Percentiles rank a stretch among this genome's conserved stretches.
These are phyloP conservation scores for Aspergillus nanangensis DNA, from an alignment of 495 filamentous ascomycete genomes.

Conservation along the genomic window DNA sequence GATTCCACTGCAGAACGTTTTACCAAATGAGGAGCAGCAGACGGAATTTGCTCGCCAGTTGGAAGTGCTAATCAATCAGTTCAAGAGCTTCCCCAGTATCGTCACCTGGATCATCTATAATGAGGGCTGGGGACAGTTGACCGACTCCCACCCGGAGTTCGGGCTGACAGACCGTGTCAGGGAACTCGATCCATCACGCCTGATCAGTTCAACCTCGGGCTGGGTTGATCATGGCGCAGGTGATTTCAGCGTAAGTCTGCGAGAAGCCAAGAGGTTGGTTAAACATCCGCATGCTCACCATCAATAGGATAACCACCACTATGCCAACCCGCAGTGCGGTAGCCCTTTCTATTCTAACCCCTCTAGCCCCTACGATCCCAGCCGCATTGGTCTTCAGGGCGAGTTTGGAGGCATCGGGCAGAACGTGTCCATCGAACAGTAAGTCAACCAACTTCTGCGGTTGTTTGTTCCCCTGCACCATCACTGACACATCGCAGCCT, in stretches of 20 bases:
- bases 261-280: neutral
- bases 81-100: conserved; percentile 59
- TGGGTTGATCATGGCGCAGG: conserved; percentile 61
- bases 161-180: conserved; percentile 48
- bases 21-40: conserved; percentile 47
- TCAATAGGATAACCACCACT: conserved; percentile 64
- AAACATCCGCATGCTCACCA: neutral
- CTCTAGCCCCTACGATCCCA: conserved; percentile 53
- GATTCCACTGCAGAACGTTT: conserved; percentile 25
- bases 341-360: conserved; percentile 55
- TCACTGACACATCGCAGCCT: conserved; percentile 16
- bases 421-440: conserved; percentile 53
- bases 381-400: conserved; percentile 61
- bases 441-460: conserved; percentile 11
- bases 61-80: conserved; percentile 54
- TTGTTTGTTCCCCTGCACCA: neutral
- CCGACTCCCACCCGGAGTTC: conserved; percentile 47
- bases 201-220: conserved; percentile 56
- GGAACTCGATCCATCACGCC: conserved; percentile 54
- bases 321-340: conserved; percentile 66
- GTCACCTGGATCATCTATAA: conserved; percentile 61
- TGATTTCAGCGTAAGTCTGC: conserved; percentile 43
- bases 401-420: conserved; percentile 65
- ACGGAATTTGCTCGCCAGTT: conserved; percentile 59
- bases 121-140: conserved; percentile 65